phyloP scores from a whole-genome alignment of 371 early-diverging fungal genomes.

The Saksenaea vasiformis region DNA sequence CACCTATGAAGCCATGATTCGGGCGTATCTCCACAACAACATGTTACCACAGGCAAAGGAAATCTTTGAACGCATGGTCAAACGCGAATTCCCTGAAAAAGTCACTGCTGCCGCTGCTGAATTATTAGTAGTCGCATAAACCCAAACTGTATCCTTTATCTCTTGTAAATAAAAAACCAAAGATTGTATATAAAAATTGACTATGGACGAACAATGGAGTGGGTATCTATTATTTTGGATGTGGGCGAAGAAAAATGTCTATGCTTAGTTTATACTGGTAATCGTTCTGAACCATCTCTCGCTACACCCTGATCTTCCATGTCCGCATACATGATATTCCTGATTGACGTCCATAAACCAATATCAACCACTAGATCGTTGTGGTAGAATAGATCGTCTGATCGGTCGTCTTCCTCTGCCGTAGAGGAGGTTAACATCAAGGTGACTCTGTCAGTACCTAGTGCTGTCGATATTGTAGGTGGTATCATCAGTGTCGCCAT shows the following conservation, averaged over 20 bases:
- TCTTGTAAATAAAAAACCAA: background rate
- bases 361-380: slow-evolving; percentile 43
- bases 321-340: slow-evolving; percentile 34
- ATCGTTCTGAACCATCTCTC: slow-evolving; percentile 34
- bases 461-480: slow-evolving; percentile 26
- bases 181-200: background rate
- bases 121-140: background rate
- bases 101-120: slow-evolving; percentile 45
- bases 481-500: slow-evolving; percentile 28
- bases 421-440: slow-evolving; percentile 31
- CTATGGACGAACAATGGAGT: background rate
- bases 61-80: slow-evolving; percentile 40
- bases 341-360: slow-evolving; percentile 28
- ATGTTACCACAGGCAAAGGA: slow-evolving; percentile 45
- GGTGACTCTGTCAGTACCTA: slow-evolving; percentile 35
- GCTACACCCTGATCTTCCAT: slow-evolving; percentile 25
- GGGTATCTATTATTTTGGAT: background rate
- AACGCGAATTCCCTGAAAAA: slow-evolving; percentile 53
- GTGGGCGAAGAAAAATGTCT: background rate
- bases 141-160: background rate
- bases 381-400: slow-evolving; percentile 34
- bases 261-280: slow-evolving; percentile 29
- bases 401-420: slow-evolving; percentile 8
- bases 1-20: slow-evolving; percentile 67
- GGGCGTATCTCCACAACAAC: slow-evolving; percentile 53